Evolutionary conservation across 805 yeast genomes (phyloP).

Genomic region (Sugiyamaella lignohabitans): DNA sequence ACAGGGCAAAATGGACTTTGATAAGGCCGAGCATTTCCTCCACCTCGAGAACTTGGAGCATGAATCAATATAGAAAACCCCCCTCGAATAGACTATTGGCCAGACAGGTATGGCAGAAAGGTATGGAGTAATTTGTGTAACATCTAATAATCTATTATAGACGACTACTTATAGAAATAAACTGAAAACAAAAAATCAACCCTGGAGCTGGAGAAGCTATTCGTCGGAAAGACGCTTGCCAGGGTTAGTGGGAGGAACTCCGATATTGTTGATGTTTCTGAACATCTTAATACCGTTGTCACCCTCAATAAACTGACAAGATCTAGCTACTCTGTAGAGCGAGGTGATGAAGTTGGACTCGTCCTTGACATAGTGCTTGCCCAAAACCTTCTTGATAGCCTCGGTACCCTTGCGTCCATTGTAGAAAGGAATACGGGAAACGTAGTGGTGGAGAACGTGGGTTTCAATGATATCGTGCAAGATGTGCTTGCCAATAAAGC

Average conservation of each 20-base stretch:
- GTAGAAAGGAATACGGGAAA: slow-evolving; percentile 80
- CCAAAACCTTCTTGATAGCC: slow-evolving; percentile 79
- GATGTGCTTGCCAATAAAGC: slow-evolving; percentile 67
- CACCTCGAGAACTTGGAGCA: slow-evolving; percentile 22
- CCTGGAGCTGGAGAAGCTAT: too few relatives aligned
- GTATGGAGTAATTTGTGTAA: background rate
- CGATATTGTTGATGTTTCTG: slow-evolving; percentile 62
- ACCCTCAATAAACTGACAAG: slow-evolving; percentile 69
- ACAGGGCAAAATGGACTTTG: slow-evolving; percentile 23
- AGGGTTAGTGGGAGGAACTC: slow-evolving; percentile 28
- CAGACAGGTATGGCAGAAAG: background rate
- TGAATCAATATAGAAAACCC: background rate
- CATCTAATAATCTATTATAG: background rate
- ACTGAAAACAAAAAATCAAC: slow-evolving; percentile 6
- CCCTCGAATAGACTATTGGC: background rate
- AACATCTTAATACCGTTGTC: slow-evolving; percentile 63
- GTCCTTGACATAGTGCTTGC: slow-evolving; percentile 61
- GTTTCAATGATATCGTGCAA: slow-evolving; percentile 90
- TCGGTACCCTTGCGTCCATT: slow-evolving; percentile 67
- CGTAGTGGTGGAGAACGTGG: slow-evolving; percentile 81
- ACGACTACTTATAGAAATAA: slow-evolving; percentile 2
- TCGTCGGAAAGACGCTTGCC: background rate
- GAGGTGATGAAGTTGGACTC: slow-evolving; percentile 68
- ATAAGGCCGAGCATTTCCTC: slow-evolving; percentile 21
- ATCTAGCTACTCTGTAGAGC: slow-evolving; percentile 51